A percentile compares a stretch with the other conserved stretches of the same genome.
phyloP scores from a whole-genome alignment of 345 rosid genomes.

The Brassica nigra region DNA sequence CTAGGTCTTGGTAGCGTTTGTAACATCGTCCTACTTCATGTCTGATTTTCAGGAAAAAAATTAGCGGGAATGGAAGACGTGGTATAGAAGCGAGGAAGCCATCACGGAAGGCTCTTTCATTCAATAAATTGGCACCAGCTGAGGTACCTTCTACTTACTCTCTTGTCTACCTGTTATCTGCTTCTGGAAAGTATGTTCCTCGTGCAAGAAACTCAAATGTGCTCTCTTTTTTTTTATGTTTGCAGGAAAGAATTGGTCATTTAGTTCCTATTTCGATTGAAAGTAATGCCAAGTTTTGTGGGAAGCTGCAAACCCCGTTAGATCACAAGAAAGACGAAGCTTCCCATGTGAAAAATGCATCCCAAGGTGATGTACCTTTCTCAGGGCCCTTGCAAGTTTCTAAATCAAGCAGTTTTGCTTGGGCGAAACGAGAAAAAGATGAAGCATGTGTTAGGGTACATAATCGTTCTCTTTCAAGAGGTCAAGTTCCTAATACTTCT shows the following conservation, averaged over 20 bases:
- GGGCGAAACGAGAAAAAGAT: constrained; percentile 84
- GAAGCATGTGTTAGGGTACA: constrained; percentile 55
- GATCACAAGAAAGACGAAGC: constrained; percentile 56
- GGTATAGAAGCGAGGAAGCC: constrained; percentile 72
- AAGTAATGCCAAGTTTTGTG: constrained; percentile 40
- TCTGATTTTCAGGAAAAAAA: constrained; percentile 68
- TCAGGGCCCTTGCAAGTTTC: constrained; percentile 89
- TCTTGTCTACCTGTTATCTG: constrained; percentile 8
- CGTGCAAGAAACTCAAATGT: constrained; percentile 13
- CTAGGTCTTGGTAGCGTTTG: constrained; percentile 22
- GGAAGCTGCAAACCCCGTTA: constrained; percentile 51
- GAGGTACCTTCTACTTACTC: constrained; percentile 54
- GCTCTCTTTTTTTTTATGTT: constrained; percentile 17
- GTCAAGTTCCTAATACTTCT: constrained; percentile 51
- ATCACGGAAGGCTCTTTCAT: constrained; percentile 56
- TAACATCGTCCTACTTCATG: constrained; percentile 4
- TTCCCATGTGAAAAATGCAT: constrained; percentile 77
- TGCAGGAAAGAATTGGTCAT: constrained; percentile 55
- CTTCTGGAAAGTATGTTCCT: constrained; percentile 15
- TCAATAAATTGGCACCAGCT: constrained; percentile 65
- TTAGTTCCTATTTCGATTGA: constrained; percentile 37
- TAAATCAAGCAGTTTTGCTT: constrained; percentile 84
- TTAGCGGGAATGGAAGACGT: constrained; percentile 54
- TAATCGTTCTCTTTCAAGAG: constrained; percentile 64
- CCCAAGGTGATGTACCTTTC: constrained; percentile 88